Conservation (phyloP, 2,329 filamentous ascomycete species). For the Huntiella decipiens region DNA sequence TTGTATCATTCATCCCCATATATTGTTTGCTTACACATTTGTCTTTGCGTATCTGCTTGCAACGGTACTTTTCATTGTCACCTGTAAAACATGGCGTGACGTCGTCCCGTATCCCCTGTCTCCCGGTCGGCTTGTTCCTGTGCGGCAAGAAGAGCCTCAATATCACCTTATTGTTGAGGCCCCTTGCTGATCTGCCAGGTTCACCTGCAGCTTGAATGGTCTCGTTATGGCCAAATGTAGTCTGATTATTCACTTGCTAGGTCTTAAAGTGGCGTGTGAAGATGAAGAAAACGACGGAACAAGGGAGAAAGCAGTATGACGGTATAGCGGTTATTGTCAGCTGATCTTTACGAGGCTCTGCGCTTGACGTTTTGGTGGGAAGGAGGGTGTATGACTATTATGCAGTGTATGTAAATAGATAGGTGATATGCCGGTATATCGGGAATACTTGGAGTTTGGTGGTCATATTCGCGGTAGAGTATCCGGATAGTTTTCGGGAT, state of each 20-base stretch:
- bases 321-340: background rate
- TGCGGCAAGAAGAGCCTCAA: constrained; percentile 1
- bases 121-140: background rate
- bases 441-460: too few relatives aligned
- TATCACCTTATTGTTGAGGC: background rate
- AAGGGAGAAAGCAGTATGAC: background rate
- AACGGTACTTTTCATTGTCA: too few relatives aligned
- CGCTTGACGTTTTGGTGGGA: background rate
- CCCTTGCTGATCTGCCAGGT: background rate
- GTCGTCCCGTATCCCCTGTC: background rate
- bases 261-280: background rate
- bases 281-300: too few relatives aligned
- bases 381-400: too few relatives aligned
- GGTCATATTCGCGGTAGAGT: too few relatives aligned
- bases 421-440: too few relatives aligned
- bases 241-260: constrained; percentile 2
- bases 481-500: too few relatives aligned
- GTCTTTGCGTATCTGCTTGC: background rate
- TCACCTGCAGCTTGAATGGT: too few relatives aligned
- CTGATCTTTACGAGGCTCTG: constrained; percentile 1
- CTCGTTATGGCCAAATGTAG: background rate
- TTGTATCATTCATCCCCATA: background rate
- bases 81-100: background rate
- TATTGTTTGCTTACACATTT: background rate
- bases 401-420: too few relatives aligned